phyloP scores from a whole-genome alignment of 345 rosid species.

The Cochlearia excelsa region DNA sequence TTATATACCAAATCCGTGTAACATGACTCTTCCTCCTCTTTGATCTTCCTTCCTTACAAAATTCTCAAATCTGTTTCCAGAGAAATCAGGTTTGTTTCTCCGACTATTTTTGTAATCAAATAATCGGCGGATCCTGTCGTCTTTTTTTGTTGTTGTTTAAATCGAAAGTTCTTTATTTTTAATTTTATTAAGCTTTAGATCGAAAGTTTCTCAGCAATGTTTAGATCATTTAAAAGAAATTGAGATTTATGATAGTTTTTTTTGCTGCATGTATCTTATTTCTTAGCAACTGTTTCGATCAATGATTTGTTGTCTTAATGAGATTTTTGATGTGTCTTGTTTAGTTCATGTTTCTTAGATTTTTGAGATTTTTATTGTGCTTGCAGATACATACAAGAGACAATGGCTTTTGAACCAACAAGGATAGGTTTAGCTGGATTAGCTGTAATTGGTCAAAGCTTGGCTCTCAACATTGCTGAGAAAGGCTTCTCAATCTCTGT shows the following conservation, averaged over 20 bases:
- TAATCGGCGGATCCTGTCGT: too few relatives aligned
- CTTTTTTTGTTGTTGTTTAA: background rate
- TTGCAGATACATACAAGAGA: too few relatives aligned
- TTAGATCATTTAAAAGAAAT: too few relatives aligned
- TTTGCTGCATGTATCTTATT: background rate
- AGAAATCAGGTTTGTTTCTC: background rate
- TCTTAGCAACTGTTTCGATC: background rate
- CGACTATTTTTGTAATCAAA: background rate
- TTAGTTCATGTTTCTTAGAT: background rate
- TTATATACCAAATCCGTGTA: too few relatives aligned
- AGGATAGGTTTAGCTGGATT: slow-evolving; percentile 79
- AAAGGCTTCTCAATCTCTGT: slow-evolving; percentile 95
- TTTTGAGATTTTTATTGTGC: too few relatives aligned
- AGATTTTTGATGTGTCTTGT: background rate
- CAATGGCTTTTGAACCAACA: background rate
- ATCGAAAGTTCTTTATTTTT: background rate
- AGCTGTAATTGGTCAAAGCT: slow-evolving; percentile 96
- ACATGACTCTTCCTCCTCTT: background rate
- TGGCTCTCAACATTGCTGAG: slow-evolving; percentile 87
- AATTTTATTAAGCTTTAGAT: too few relatives aligned
- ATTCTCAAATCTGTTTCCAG: background rate
- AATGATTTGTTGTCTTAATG: background rate
- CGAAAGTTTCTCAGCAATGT: too few relatives aligned
- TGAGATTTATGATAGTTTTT: background rate
- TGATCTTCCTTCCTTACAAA: too few relatives aligned